Base-by-base conservation (phyloP, 176 grass and related monocot species). In the Triticum monococcum region DNA sequence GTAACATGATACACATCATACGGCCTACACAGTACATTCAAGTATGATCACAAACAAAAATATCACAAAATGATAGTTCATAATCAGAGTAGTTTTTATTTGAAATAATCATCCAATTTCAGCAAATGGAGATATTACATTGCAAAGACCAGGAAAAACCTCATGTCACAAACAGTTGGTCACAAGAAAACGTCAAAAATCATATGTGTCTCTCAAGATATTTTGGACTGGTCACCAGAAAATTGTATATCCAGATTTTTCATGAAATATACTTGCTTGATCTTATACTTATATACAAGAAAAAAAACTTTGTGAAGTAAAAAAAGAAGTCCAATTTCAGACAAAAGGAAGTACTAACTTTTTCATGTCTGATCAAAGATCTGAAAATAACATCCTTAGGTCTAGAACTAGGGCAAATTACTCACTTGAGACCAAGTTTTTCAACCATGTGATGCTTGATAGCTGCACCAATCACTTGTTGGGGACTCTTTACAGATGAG, bases 401-500 rank as follows among this genome's bases (percentile, higher is more conserved):
- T 38, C 31, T 14, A 89, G 83, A 88, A 28, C 30, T 54, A 79
- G 54, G 82, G 43, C 2, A 86, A 81, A 70, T 7, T 65, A 84
- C 90, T 84, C 71, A 94, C 97, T 81, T 94, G 41, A 98, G 79
- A 89, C 90, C 87, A 17, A 98, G 77, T 85, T 91, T 94, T 92
- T 88, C 83, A 87, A 70, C 89, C 31, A 94, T 75, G 80, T 96
- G 89, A 84, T 94, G 92, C 79, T 98, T 96, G 81, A 98, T 94
- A 83, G 90, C 85, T 64, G 94, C 85, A 56, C 97, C 97, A 83
- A 98, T 98, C 22, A 78, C 90, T 77, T 98, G 94, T 77, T 98
- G 97, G 35, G 97, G 97, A 60, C 97, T 98, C 90, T 98, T 98
- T 65, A 98, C 97, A 85, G 97, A 89, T 83, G 97, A 98, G 78